phyloP scores from a whole-genome alignment of 805 yeast genomes.

The Martiniozyma abietophila region DNA sequence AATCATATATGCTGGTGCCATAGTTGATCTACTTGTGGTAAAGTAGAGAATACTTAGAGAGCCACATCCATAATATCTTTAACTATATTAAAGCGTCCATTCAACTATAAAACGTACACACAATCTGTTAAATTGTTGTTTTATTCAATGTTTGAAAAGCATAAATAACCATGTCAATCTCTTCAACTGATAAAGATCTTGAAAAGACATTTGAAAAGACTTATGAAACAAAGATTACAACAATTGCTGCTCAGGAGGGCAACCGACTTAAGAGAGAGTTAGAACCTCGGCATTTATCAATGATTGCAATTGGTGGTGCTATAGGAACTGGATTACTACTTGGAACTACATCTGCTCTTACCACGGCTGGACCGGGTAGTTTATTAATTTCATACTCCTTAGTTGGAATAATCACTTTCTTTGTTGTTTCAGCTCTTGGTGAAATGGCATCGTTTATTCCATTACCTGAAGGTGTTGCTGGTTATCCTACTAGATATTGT shows the following conservation, averaged over 20 bases:
- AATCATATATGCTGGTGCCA: no score
- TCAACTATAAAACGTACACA: no score
- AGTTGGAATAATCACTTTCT: conserved; percentile 59
- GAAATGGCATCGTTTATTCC: conserved; percentile 49
- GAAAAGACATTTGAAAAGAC: no score
- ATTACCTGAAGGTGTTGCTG: conserved; percentile 45
- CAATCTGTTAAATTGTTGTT: no score
- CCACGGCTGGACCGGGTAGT: conserved; percentile 62
- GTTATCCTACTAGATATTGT: conserved; percentile 42
- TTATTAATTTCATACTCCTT: conserved; percentile 53
- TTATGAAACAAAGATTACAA: no score
- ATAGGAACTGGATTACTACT: conserved; percentile 72
- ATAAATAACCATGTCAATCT: background rate
- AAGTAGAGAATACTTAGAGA: no score
- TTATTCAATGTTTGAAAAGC: no score
- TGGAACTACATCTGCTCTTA: conserved; percentile 66
- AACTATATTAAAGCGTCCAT: no score
- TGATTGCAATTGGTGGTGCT: conserved; percentile 75
- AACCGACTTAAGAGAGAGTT: conserved; percentile 36
- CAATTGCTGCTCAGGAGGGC: conserved; percentile 32
- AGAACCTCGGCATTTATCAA: conserved; percentile 41
- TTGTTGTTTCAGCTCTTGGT: conserved; percentile 49
- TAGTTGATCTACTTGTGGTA: no score
- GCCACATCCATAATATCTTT: no score
- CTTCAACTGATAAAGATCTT: background rate